A percentile compares a stretch with the other conserved stretches of the same genome.
These are phyloP conservation scores for Fusarium goolgardi DNA, from an alignment of 2,329 filamentous ascomycete genomes.

Conservation along the genomic window DNA sequence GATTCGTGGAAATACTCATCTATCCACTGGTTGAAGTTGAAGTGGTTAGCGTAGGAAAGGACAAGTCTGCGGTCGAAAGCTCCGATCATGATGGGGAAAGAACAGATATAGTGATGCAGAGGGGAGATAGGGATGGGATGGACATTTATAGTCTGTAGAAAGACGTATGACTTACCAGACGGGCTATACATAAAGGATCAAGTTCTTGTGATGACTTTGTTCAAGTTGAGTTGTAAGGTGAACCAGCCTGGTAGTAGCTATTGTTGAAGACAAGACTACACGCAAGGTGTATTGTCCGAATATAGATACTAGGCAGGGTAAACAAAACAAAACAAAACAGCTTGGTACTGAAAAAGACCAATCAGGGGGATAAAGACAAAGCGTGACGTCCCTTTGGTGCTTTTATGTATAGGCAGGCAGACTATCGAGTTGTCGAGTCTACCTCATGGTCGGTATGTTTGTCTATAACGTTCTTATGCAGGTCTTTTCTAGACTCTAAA, in stretches of 20 bases:
- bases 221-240: conserved; percentile 4
- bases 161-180: background rate
- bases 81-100: background rate
- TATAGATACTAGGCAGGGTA: background rate
- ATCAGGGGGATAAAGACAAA: background rate
- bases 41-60: background rate
- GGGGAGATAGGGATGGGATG: background rate
- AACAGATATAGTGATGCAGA: background rate
- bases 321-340: conserved; percentile 36
- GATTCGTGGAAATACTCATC: conserved; percentile 2
- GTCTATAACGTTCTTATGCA: background rate
- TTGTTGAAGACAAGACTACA: background rate
- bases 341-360: conserved; percentile 16
- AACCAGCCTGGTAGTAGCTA: background rate
- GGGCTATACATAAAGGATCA: background rate
- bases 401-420: background rate
- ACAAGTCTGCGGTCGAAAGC: background rate
- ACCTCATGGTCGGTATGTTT: background rate
- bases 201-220: background rate
- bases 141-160: background rate
- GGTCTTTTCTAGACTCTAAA: background rate
- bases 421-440: background rate
- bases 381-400: background rate
- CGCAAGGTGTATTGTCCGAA: background rate
- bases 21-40: background rate